Evolutionary conservation across 495 filamentous ascomycete species (phyloP).

Genomic region (Talaromyces thailandensis): DNA sequence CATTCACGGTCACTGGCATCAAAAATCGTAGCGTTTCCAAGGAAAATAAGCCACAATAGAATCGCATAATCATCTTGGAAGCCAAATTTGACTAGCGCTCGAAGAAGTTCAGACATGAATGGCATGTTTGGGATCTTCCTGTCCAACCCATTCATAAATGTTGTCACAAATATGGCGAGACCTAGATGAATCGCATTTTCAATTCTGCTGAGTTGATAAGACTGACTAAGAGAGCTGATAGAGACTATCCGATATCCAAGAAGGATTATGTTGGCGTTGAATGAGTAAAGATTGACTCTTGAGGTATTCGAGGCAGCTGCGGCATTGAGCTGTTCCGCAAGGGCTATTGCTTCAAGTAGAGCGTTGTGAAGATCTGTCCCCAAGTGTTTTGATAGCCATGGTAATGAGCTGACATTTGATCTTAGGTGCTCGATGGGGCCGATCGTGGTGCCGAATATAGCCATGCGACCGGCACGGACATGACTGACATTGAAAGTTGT

Average conservation of each 20-base stretch:
- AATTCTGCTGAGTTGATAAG: not conserved
- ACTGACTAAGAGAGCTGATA: not conserved
- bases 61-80: not conserved
- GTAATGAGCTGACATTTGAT: not conserved
- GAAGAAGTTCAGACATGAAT: not conserved
- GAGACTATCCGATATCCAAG: not conserved
- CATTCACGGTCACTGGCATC: not conserved
- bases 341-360: not conserved
- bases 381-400: not conserved
- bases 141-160: slow-evolving; percentile 2
- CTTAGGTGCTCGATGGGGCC: not conserved
- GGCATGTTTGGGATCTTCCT: not conserved
- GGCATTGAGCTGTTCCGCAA: not conserved
- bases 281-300: not conserved
- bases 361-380: not conserved
- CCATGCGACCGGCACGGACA: not conserved
- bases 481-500: not conserved
- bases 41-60: not conserved
- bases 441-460: not conserved
- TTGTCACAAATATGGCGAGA: not conserved
- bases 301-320: not conserved
- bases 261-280: not conserved
- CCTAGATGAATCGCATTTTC: slow-evolving; percentile 4
- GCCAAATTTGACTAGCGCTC: not conserved
- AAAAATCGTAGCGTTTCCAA: not conserved